Base-by-base conservation (phyloP, 2,329 filamentous ascomycete genomes). In the Sordariomycetes sp. region DNA sequence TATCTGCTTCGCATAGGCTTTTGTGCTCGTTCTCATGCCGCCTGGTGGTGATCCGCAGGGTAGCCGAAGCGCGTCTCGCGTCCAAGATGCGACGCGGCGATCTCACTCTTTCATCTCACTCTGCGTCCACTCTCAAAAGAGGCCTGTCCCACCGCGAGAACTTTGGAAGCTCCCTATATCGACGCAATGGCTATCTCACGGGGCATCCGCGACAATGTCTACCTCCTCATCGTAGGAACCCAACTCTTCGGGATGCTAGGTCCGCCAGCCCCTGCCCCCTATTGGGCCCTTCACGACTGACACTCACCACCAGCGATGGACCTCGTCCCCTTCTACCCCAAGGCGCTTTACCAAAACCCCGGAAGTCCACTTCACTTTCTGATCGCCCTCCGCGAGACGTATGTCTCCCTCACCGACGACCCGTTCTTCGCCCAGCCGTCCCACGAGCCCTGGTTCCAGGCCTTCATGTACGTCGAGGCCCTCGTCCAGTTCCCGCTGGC, bases 281-380 rank as follows among this genome's bases (percentile, higher is more conserved):
- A 21, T 32, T 18, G 17, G 7, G 9, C 8, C 10, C 16, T 14
- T 24, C 17, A 14, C 20, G 8, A 34, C 32, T 18, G 14, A 31
- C 17, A 10, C 17, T 31, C n/a, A 33, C 8, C 8, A n/a, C 2
- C 36, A 75, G 72, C 62, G 42, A 60, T 75, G 30, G 72, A 77
- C 44, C 63, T 71, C 31, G 62, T 72, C 23, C 59, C 62, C 21
- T 60, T 72, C 42, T 75, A 74, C 48, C 72, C 72, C 1, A 38
- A 46, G 3, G 54, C 50, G 32, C 59, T 75, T 30, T 70, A 63
- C 51, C 46, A 53, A 3, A 38, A 56, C 0, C 46, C 58, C 1
- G 55, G 49, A 5, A 49, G 62, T 1, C 70, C 70, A 1, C 53
- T 75, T 6, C 63, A 71, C 49, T 57, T 64, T 41, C 55, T 74